Conservation (phyloP, 176 grass and related monocot genomes). For the Coix lacrymajobi region DNA sequence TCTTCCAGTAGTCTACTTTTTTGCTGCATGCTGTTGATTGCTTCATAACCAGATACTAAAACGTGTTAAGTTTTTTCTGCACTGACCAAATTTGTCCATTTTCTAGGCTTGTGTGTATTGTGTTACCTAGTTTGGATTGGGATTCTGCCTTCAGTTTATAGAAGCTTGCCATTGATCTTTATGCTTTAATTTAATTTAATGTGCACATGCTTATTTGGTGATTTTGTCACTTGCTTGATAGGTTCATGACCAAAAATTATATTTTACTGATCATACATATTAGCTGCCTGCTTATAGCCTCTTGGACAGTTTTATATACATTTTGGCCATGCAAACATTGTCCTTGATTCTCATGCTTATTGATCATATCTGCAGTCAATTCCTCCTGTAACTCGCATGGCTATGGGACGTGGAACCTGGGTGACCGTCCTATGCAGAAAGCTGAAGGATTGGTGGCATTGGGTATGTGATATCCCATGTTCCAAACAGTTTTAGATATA, state of each 20-base stretch:
- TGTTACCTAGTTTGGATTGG: neutral
- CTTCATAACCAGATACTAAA: neutral
- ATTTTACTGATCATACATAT: neutral
- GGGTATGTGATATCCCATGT: constrained; percentile 52
- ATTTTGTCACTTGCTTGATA: neutral
- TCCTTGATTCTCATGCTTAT: constrained; percentile 25
- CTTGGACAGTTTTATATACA: neutral
- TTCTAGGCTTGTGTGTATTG: neutral
- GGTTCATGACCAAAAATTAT: neutral
- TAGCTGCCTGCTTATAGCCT: neutral
- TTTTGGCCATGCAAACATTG: neutral
- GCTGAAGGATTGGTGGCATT: constrained; percentile 98
- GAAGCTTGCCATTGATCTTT: neutral
- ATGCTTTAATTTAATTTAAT: neutral
- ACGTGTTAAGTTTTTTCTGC: neutral
- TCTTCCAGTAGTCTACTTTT: neutral
- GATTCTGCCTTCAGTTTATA: neutral
- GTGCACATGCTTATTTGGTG: neutral
- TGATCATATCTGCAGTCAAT: constrained; percentile 76
- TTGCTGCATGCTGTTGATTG: neutral
- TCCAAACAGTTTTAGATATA: constrained; percentile 26
- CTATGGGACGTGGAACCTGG: constrained; percentile 90
- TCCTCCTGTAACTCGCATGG: constrained; percentile 97
- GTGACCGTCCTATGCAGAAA: constrained; percentile 94
- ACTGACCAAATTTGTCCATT: neutral